Evolutionary conservation across 768 basidiomycete genomes (phyloP), one percentile per base, ranked within the genome.

Genomic region (Agaricus subrufescens): DNA sequence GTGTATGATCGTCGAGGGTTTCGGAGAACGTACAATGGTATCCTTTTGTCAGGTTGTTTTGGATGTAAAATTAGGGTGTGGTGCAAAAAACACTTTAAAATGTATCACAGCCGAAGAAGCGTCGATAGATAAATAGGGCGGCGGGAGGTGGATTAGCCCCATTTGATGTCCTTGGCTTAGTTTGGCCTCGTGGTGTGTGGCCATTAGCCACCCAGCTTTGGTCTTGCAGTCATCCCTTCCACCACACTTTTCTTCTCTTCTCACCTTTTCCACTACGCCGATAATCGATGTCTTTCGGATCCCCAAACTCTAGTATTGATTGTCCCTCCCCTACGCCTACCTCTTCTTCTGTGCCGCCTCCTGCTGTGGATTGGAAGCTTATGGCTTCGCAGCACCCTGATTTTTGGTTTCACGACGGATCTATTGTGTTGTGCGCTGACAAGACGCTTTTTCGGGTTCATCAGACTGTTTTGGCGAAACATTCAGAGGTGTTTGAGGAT

Each of bases 401-500:
- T 1, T 78, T 77, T 52, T 78, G 76, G 75, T 67, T 77, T 15
- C 71, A 73, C 59, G 78, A 79, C 57, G 78, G 78, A 11, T 77
- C 75, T 1, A 74, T 78, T 43, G 66, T 79, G 1, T 67, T 79
- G 5, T 60, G 65, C 19, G 73, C 75, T n/a, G 67, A 74, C 48
- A 60, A 67, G 31, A 72, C 66, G 30, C 66, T 78, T 19, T 79
- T 78, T 54, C 67, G 73, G 6, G 74, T 79, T 0, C 77, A 79
- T 58, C 75, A 76, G 51, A 76, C 77, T 15, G 74, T 78, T 19
- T 65, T 79, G 0, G 69, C 72, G 4, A 72, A 72, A 50, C 84
- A 88, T 60, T 86, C 85, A 0, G 84, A 87, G 40, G 73, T 88
- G 1, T 89, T 89, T 60, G 74, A 75, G 14, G 84, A 81, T 58